Percentiles rank a stretch among this genome's conserved stretches.
These are phyloP conservation scores for Hemisphaericaspora xylanilytica DNA, from an alignment of 1,139 yeast species.

Conservation along the genomic window DNA sequence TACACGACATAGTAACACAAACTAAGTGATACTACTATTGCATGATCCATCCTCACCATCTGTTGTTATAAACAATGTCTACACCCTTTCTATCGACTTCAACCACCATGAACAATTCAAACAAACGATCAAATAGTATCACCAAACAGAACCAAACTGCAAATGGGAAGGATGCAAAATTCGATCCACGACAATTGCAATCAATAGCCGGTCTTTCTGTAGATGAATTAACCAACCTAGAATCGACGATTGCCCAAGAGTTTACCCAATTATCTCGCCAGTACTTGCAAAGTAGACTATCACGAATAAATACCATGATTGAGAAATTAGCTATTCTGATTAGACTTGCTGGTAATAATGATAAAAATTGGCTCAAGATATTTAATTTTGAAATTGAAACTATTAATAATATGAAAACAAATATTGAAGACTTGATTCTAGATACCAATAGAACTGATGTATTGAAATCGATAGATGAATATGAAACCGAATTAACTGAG, in stretches of 20 bases:
- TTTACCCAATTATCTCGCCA: slow-evolving; percentile 28
- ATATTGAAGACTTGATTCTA: slow-evolving; percentile 33
- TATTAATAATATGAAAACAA: slow-evolving; percentile 30
- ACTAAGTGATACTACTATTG: no score
- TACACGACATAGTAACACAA: no score
- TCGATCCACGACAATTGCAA: not conserved
- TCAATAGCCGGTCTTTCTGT: slow-evolving; percentile 19
- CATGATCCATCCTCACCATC: no score
- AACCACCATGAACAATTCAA: no score
- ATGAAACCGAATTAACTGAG: slow-evolving; percentile 29
- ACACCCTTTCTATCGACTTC: no score
- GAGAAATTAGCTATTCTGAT: slow-evolving; percentile 27
- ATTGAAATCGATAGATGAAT: slow-evolving; percentile 23
- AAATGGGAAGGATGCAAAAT: not conserved
- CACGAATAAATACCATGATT: slow-evolving; percentile 32
- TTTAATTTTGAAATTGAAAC: slow-evolving; percentile 35
- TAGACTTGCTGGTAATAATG: slow-evolving; percentile 27
- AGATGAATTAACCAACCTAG: slow-evolving; percentile 32
- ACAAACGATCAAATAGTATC: not conserved
- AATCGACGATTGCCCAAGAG: slow-evolving; percentile 30
- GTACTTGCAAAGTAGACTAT: slow-evolving; percentile 31
- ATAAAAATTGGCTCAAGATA: slow-evolving; percentile 35
- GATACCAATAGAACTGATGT: slow-evolving; percentile 19
- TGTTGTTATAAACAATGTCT: no score
- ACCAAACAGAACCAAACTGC: not conserved